These are phyloP conservation scores for Colletotrichum tofieldiae DNA, from an alignment of 2,329 filamentous ascomycete genomes.

Conservation along the genomic window DNA sequence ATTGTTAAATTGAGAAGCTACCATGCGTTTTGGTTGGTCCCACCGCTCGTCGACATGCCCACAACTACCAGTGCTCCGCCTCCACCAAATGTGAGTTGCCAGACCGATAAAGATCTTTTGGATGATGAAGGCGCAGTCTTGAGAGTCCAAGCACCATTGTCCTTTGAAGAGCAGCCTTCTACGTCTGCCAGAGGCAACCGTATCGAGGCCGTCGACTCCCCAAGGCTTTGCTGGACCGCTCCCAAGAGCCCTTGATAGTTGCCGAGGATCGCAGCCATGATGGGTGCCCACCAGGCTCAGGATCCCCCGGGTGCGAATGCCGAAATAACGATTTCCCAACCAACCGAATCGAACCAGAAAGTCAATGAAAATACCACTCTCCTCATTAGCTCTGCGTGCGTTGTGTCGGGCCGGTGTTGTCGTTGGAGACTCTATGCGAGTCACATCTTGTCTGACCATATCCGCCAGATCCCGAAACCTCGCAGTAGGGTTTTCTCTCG, in stretches of 20 bases:
- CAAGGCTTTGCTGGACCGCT: slow-evolving; percentile 20
- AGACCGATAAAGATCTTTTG: slow-evolving; percentile 8
- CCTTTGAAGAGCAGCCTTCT: not conserved
- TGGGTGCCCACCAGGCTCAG: not conserved
- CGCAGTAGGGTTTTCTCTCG: slow-evolving; percentile 7
- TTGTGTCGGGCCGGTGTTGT: slow-evolving; percentile 1
- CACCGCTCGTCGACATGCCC: slow-evolving; percentile 13
- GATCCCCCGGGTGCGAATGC: slow-evolving; percentile 6
- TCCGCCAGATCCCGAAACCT: not conserved
- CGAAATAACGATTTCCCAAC: slow-evolving; percentile 26
- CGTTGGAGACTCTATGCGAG: not conserved
- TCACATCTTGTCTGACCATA: not conserved
- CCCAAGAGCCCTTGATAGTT: slow-evolving; percentile 25
- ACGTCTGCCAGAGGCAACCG: not conserved
- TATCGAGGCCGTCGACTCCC: not conserved
- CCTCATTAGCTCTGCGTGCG: slow-evolving; percentile 22
- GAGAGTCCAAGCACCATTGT: slow-evolving; percentile 29
- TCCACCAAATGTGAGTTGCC: slow-evolving; percentile 32
- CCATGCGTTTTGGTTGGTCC: slow-evolving; percentile 35
- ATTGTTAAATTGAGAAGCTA: slow-evolving; percentile 41
- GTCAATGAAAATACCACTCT: slow-evolving; percentile 26
- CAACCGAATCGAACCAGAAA: slow-evolving; percentile 30
- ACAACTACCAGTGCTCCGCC: slow-evolving; percentile 40
- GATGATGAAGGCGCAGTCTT: slow-evolving; percentile 39
- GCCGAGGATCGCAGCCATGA: not conserved